Conservation (phyloP, 768 basidiomycete genomes). For the Epithele typhae region DNA sequence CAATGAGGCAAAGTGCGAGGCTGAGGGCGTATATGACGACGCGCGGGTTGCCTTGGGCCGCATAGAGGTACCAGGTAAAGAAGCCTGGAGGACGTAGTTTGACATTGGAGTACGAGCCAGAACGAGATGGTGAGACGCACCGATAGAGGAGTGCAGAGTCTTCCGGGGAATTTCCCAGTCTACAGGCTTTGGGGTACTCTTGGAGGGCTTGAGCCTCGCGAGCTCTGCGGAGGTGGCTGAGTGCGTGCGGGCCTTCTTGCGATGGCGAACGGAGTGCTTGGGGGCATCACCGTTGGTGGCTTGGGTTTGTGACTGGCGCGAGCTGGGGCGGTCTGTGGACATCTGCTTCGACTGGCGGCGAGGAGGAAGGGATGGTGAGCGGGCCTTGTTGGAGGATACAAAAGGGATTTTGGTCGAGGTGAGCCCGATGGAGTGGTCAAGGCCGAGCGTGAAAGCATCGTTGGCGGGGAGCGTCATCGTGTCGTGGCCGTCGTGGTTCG, state of each 20-base stretch:
- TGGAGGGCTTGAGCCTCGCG: neutral
- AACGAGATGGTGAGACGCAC: slow-evolving; percentile 35
- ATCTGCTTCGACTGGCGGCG: slow-evolving; percentile 4
- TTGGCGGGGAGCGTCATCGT: slow-evolving; percentile 19
- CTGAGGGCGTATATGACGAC: slow-evolving; percentile 60
- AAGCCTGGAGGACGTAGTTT: slow-evolving; percentile 45
- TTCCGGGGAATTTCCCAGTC: slow-evolving; percentile 94
- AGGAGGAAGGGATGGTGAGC: slow-evolving; percentile 10
- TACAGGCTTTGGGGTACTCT: slow-evolving; percentile 23
- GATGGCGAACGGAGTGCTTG: slow-evolving; percentile 6
- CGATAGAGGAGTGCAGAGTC: slow-evolving; percentile 82
- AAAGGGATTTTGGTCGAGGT: slow-evolving; percentile 21
- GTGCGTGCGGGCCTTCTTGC: slow-evolving; percentile 6
- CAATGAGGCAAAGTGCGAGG: slow-evolving; percentile 60
- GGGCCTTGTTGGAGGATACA: slow-evolving; percentile 12
- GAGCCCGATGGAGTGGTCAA: slow-evolving; percentile 18
- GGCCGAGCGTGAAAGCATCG: slow-evolving; percentile 21
- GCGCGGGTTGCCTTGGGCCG: slow-evolving; percentile 40
- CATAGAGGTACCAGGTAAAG: slow-evolving; percentile 56
- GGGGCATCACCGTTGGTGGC: slow-evolving; percentile 1
- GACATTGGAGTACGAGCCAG: too few species aligned
- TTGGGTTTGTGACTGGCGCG: neutral
- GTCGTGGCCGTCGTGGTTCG: too few species aligned
- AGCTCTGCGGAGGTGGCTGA: neutral
- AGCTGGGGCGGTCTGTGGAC: slow-evolving; percentile 3